Conservation (phyloP, 177 flowering plant species). For the Tripterygium wilfordii region DNA sequence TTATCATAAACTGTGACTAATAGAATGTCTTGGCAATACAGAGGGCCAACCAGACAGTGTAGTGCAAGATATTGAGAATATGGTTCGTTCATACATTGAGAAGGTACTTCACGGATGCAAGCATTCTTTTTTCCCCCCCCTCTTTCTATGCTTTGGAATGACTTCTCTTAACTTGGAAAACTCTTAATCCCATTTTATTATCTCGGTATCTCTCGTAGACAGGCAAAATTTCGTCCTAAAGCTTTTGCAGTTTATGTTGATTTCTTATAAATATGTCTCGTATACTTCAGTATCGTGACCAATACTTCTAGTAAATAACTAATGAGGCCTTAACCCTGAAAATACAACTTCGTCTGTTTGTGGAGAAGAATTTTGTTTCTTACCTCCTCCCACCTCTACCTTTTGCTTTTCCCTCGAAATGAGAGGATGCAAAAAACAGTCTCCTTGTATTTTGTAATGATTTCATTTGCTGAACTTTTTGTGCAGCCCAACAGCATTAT, state of each 20-base stretch:
- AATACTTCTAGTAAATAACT: neutral
- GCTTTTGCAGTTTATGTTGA: neutral
- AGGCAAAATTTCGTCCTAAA: too few relatives aligned
- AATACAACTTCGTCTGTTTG: too few relatives aligned
- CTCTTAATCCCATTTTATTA: too few relatives aligned
- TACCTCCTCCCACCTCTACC: too few relatives aligned
- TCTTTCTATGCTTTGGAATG: too few relatives aligned
- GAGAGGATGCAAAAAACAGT: too few relatives aligned
- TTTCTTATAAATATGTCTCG: neutral
- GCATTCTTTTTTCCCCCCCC: neutral
- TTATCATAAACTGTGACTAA: neutral
- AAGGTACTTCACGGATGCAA: conserved; percentile 43
- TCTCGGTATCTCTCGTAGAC: too few relatives aligned
- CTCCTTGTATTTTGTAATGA: too few relatives aligned
- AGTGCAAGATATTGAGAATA: conserved; percentile 86
- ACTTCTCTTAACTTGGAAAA: too few relatives aligned
- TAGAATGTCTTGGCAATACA: conserved; percentile 18
- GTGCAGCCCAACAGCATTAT: conserved; percentile 82
- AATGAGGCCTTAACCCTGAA: too few relatives aligned
- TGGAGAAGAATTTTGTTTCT: too few relatives aligned
- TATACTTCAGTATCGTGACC: neutral
- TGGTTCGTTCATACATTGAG: conserved; percentile 91
- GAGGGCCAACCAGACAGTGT: conserved; percentile 93
- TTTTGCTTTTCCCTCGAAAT: too few relatives aligned
- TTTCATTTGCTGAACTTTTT: conserved; percentile 4